Conservation (phyloP, 2,329 filamentous ascomycete genomes). For the Botryosphaeria dothidea region DNA sequence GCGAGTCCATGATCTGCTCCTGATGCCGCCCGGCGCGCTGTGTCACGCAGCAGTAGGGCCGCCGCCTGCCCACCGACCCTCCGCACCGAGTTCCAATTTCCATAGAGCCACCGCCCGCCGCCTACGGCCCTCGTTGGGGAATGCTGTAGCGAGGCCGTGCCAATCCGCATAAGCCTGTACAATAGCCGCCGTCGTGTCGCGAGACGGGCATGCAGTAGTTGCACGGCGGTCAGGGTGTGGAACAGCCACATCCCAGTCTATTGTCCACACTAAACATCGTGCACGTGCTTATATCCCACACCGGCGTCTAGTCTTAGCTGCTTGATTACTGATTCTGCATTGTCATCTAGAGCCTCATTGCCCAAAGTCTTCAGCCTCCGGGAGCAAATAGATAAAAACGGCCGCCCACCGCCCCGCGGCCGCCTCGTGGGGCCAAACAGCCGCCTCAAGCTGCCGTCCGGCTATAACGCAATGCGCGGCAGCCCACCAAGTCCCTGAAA, state of each 20-base stretch:
- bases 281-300: conserved; percentile 13
- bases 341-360: conserved; percentile 12
- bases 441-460: conserved; percentile 8
- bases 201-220: background rate
- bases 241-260: background rate
- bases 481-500: conserved; percentile 7
- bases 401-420: background rate
- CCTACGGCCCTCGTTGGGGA: background rate
- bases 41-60: background rate
- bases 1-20: conserved; percentile 10
- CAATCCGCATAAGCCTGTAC: background rate
- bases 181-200: background rate
- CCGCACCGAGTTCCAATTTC: background rate
- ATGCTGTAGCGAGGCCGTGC: background rate
- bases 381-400: background rate
- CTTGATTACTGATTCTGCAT: conserved; percentile 12
- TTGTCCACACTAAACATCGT: background rate
- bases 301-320: background rate
- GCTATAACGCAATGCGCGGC: conserved; percentile 5
- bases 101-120: background rate
- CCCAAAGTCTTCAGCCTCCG: background rate
- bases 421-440: conserved; percentile 8
- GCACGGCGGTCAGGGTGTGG: background rate
- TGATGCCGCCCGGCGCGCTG: background rate
- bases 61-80: background rate